Evolutionary conservation across 2,329 filamentous ascomycete genomes (phyloP).

Genomic region (Magnaporthales sp.): DNA sequence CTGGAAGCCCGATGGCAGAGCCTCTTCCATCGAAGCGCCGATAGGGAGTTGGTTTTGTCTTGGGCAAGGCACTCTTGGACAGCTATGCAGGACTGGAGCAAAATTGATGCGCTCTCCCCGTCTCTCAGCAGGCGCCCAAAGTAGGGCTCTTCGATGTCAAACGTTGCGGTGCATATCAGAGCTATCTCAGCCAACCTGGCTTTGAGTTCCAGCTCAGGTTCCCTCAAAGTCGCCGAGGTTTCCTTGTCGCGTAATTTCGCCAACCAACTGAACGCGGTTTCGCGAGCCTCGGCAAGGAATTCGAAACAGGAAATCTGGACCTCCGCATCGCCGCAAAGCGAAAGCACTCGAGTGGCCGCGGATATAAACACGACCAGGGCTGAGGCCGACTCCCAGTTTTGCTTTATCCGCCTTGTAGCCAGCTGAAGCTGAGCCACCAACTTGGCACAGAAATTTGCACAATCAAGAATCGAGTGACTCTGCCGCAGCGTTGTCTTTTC

Average conservation of each 20-base stretch:
- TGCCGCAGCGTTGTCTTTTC: conserved; percentile 14
- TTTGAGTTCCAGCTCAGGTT: conserved; percentile 20
- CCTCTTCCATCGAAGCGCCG: conserved; percentile 17
- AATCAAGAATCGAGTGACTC: conserved; percentile 25
- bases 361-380: conserved; percentile 20
- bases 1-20: conserved; percentile 13
- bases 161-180: conserved; percentile 32
- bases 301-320: conserved; percentile 19
- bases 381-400: conserved; percentile 40
- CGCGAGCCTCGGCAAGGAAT: conserved; percentile 22
- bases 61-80: conserved; percentile 22
- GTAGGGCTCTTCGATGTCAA: conserved; percentile 28
- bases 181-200: conserved; percentile 27
- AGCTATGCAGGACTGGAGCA: conserved; percentile 26
- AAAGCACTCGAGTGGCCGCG: conserved; percentile 33
- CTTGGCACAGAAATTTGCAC: conserved; percentile 21
- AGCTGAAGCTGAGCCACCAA: conserved; percentile 24
- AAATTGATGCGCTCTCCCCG: conserved; percentile 18
- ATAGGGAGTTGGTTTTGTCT: conserved; percentile 9
- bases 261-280: conserved; percentile 29
- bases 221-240: conserved; percentile 14
- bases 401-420: conserved; percentile 24
- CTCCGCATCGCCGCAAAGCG: conserved; percentile 19
- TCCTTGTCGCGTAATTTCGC: conserved; percentile 19
- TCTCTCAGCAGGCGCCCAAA: conserved; percentile 19